Evolutionary conservation across 2,329 filamentous ascomycete species (phyloP).

Genomic region (Conoideocrella luteorostrata): DNA sequence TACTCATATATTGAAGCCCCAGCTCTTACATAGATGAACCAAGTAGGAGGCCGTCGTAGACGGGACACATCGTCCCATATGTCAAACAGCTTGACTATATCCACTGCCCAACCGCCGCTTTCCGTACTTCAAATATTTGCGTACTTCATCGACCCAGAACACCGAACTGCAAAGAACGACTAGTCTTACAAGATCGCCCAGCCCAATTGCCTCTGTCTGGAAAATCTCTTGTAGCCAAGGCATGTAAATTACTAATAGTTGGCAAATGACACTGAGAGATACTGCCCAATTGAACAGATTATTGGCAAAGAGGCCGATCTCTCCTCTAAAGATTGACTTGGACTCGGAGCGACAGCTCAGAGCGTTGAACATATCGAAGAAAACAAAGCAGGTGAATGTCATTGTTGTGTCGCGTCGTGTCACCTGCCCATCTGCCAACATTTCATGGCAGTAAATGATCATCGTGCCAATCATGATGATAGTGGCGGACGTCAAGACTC

Average conservation of each 20-base stretch:
- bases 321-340: conserved; percentile 82
- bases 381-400: conserved; percentile 97
- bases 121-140: conserved; percentile 70
- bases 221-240: conserved; percentile 91
- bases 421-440: conserved; percentile 74
- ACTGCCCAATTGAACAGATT: conserved; percentile 97
- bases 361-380: conserved; percentile 99
- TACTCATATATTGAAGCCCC: background rate
- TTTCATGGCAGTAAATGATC: conserved; percentile 84
- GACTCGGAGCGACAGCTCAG: conserved; percentile 85
- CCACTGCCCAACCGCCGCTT: conserved; percentile 49
- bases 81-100: conserved; percentile 60
- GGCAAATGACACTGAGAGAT: conserved; percentile 73
- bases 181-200: conserved; percentile 68
- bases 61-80: background rate
- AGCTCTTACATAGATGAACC: background rate
- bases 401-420: conserved; percentile 95
- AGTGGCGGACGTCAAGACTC: conserved; percentile 78
- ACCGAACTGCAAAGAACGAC: conserved; percentile 76
- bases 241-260: conserved; percentile 88
- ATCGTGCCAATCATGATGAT: conserved; percentile 94
- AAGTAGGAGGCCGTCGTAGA: background rate
- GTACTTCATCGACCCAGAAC: conserved; percentile 87
- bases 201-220: conserved; percentile 79
- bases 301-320: conserved; percentile 78